Percentiles rank a stretch among this genome's conserved stretches.
These are phyloP conservation scores for Oxytropis ochrocephala DNA, from an alignment of 306 rosid genomes.

Conservation along the genomic window DNA sequence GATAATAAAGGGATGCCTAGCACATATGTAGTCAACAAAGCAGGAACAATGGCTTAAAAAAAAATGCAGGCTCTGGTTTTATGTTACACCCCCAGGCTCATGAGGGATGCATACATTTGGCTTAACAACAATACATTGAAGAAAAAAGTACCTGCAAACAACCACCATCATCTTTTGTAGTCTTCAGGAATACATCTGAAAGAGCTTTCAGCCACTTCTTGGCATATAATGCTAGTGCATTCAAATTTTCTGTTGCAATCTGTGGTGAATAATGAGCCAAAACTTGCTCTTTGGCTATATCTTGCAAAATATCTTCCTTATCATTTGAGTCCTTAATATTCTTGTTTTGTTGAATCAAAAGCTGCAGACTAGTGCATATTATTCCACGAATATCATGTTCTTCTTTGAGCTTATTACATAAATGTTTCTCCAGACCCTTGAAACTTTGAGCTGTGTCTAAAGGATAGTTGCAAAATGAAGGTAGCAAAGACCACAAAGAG, in stretches of 20 bases:
- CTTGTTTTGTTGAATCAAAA: constrained; percentile 73
- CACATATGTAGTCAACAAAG: not conserved
- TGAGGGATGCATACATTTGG: not conserved
- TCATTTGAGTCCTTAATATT: constrained; percentile 37
- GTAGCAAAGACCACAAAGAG: constrained; percentile 81
- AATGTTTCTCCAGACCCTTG: constrained; percentile 39
- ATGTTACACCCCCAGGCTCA: constrained; percentile 3
- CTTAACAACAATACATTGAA: not conserved
- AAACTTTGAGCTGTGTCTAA: constrained; percentile 65
- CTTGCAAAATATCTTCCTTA: constrained; percentile 24
- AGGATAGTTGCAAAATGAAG: constrained; percentile 85
- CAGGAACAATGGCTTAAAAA: not conserved
- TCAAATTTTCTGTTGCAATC: constrained; percentile 44
- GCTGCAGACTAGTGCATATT: constrained; percentile 70
- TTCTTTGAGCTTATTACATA: constrained; percentile 42
- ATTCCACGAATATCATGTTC: constrained; percentile 62
- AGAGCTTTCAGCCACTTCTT: constrained; percentile 37
- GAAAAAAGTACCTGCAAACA: constrained; percentile 61
- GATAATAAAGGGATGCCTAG: not conserved
- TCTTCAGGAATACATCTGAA: constrained; percentile 43
- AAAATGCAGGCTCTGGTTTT: not conserved
- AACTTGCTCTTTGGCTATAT: constrained; percentile 28
- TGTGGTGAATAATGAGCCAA: constrained; percentile 42
- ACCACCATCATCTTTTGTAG: constrained; percentile 67
- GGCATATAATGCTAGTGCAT: constrained; percentile 45